These are phyloP conservation scores for Beauveria caledonica DNA, from an alignment of 2,329 filamentous ascomycete species.

Conservation along the genomic window DNA sequence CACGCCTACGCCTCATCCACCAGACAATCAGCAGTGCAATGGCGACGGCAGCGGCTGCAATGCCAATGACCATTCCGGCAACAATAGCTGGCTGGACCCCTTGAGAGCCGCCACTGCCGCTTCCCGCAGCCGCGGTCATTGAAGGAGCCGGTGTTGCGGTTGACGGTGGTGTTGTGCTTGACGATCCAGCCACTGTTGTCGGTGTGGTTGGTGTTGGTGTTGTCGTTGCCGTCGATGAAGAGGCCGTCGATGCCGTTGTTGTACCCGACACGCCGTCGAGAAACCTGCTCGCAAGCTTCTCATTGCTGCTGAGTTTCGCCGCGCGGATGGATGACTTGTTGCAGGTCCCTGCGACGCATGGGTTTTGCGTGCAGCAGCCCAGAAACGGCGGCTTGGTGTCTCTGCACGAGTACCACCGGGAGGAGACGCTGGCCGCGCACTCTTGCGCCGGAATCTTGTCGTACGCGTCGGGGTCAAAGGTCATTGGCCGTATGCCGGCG, in stretches of 20 bases:
- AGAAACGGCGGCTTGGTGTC: constrained; percentile 25
- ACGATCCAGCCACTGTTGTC: not conserved
- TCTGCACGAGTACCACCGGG: constrained; percentile 28
- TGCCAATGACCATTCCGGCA: constrained; percentile 17
- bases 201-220: not conserved
- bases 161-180: not conserved
- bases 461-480: constrained; percentile 21
- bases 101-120: not conserved
- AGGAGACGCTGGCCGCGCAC: constrained; percentile 19
- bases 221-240: not conserved
- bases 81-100: constrained; percentile 13
- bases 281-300: not conserved
- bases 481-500: constrained; percentile 19
- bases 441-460: constrained; percentile 22
- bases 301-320: constrained; percentile 20
- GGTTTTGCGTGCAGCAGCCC: constrained; percentile 27
- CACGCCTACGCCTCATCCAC: not conserved
- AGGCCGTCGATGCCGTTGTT: not conserved
- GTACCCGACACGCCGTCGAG: not conserved
- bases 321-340: no score
- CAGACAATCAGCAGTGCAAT: constrained; percentile 3
- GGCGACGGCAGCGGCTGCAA: constrained; percentile 5
- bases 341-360: constrained; percentile 17
- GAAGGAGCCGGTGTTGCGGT: not conserved
- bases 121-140: not conserved